Evolutionary conservation across 2,329 filamentous ascomycete species (phyloP), one percentile per base, ranked within the genome.

Genomic region (Phyllosticta paracitricarpa): DNA sequence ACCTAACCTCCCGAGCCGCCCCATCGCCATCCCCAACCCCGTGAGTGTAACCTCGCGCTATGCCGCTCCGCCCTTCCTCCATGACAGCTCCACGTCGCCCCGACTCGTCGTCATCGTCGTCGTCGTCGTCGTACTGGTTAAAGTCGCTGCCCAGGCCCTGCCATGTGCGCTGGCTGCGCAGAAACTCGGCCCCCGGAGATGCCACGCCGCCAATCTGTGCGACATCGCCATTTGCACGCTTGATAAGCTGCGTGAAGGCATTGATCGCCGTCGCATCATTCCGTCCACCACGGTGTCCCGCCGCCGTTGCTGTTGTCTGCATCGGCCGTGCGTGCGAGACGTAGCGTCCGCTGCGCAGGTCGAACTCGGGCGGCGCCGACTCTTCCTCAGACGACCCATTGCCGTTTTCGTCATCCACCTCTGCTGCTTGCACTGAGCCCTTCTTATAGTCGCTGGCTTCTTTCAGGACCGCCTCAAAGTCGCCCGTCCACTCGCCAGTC

Each of bases 101-200:
- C 56, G 82, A 79, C n/a, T 82, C 79, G 30, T 86, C 83, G 65
- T 83, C 79, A 54, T 82, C 80, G 19, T 22, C 19, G 19, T 22
- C 19, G 19, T 22, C 19, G 19, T 82, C 79, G 30, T 86, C 83
- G 65, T 83, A 79, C n/a, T 82, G 79, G 35, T 87, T 83, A 68
- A 91, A 95, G 71, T 99, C 94, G 64, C 85, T 96, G 0, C 94
- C 94, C 25, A 99, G 76, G 0, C 94, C 94, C 69, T 88, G 88
- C 94, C 94, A 99, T 3, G 90, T 96, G 61, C 94, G 79, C 68
- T 92, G 84, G 3, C 87, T 89, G 33, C 87, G 83, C 64, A 99
- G 76, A 67, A 84, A 97, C 72, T 97, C 90, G 0, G 94, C 94
- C 0, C 91, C 94, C 0, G 94, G 94, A 54, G 93, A 97, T n/a